Evolutionary conservation across 176 grass and related monocot genomes (phyloP), one percentile per base, ranked within the genome.

Genomic region (Panicum miliaceum): DNA sequence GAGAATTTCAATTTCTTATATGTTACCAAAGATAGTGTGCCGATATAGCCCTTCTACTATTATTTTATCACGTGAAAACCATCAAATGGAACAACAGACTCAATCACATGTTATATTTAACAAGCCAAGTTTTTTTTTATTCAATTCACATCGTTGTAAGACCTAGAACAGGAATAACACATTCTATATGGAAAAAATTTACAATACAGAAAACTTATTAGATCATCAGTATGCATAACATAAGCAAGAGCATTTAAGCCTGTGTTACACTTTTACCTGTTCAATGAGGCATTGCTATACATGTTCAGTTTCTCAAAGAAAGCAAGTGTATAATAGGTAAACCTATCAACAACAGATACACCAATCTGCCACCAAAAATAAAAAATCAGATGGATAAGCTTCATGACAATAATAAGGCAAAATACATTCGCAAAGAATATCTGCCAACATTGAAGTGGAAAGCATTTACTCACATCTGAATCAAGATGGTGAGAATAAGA

Each of bases 401-500:
- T 79, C 41, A 68, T 77, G 68, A 69, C 14, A 61, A 34, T 54
- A 79, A 19, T 22, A 47, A 38, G 76, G 41, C 27, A 64, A 25
- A 88, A 78, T 66, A 65, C 37, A 3, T 57, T 76, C 38, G 37
- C 26, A 78, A 74, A 76, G 9, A 76, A 18, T 61, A 82, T 65
- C 8, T 64, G 15, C 46, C 48, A 88, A 73, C 69, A 57, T 14
- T 64, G 14, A 64, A 40, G 77, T 58, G 12, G 53, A 85, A 79
- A 32, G 59, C n/a, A 74, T 45, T 81, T 79, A 84, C 89, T 96
- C 88, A 99, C 96, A 81, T 99, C 91, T 35, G 93, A 93, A 73
- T 99, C 96, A 81, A 99, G 96, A 87, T 99, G 96, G 63, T 99
- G 96, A 65, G 96, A 99, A 64, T 99, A 99, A 18, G 96, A 99